Percentiles rank a stretch among this genome's conserved stretches.
Evolutionary conservation across 352 stramenopile genomes (phyloP).

Genomic region (Phytophthora quininea): DNA sequence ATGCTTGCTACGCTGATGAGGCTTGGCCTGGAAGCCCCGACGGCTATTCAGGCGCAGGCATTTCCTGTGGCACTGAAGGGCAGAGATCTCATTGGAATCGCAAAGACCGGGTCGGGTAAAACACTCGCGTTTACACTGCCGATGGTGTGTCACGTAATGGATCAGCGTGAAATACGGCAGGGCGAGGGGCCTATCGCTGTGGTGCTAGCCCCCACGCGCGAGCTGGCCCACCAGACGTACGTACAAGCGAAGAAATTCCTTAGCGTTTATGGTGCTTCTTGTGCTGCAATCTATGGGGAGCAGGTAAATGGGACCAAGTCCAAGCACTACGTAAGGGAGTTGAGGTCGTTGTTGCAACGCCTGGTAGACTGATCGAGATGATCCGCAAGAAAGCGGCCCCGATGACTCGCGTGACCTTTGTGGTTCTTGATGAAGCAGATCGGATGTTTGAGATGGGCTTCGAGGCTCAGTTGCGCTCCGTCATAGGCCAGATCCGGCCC

Average conservation of each 20-base stretch:
- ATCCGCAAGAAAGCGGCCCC: conserved; percentile 73
- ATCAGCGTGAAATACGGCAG: conserved; percentile 77
- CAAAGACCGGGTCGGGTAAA: conserved; percentile 97
- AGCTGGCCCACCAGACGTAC: conserved; percentile 89
- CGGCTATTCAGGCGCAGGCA: conserved; percentile 83
- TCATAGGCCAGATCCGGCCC: conserved; percentile 83
- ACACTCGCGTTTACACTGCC: conserved; percentile 97
- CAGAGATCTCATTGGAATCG: conserved; percentile 85
- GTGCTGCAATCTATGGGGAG: conserved; percentile 81
- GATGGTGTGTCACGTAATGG: conserved; percentile 91
- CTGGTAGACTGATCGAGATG: conserved; percentile 84
- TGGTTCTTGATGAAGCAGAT: conserved; percentile 90
- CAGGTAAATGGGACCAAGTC: conserved; percentile 87
- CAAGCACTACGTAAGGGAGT: conserved; percentile 73
- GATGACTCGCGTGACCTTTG: conserved; percentile 80
- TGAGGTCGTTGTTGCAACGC: conserved; percentile 82
- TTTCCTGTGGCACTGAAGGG: conserved; percentile 82
- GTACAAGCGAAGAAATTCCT: conserved; percentile 86
- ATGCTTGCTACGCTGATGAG: conserved; percentile 76
- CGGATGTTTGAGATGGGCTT: conserved; percentile 93
- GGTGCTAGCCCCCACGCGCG: conserved; percentile 78
- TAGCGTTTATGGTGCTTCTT: conserved; percentile 66
- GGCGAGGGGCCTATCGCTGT: conserved; percentile 83
- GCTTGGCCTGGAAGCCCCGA: conserved; percentile 74
- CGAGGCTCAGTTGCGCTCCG: conserved; percentile 80